Evolutionary conservation across 495 filamentous ascomycete species (phyloP).

Genomic region (Xylaria telfairii): DNA sequence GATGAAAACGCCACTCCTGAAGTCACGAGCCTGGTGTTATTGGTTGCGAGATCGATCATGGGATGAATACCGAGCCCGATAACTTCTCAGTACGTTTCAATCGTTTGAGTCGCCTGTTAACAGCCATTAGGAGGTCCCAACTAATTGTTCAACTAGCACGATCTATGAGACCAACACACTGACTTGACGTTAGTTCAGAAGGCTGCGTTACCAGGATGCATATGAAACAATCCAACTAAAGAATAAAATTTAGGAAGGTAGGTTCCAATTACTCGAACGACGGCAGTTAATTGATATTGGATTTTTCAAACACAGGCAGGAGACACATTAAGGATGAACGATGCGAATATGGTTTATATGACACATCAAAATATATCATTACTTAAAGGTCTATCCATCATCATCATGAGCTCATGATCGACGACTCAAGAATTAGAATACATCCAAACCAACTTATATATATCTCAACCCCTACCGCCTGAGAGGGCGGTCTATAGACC

Average conservation of each 20-base stretch:
- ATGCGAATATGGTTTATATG: background rate
- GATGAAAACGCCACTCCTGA: background rate
- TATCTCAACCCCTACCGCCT: conserved; percentile 15
- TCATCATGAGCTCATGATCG: conserved; percentile 28
- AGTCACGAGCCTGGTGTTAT: background rate
- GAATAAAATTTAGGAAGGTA: too few relatives aligned
- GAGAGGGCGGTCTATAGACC: conserved; percentile 13
- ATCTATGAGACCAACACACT: too few relatives aligned
- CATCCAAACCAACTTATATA: conserved; percentile 28
- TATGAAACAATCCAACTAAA: too few relatives aligned
- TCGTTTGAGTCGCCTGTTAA: background rate
- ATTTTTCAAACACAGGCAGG: background rate
- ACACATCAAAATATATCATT: conserved; percentile 25
- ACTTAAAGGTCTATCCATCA: conserved; percentile 27
- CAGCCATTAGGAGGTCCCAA: background rate
- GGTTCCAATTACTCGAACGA: too few relatives aligned
- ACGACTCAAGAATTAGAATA: conserved; percentile 27
- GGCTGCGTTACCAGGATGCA: too few relatives aligned
- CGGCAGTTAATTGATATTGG: too few relatives aligned
- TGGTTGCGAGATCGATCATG: background rate
- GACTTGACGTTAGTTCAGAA: too few relatives aligned
- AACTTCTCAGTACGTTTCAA: background rate
- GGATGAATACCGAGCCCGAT: background rate
- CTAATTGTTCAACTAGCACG: too few relatives aligned
- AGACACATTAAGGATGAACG: background rate